These are phyloP conservation scores for Coemansia sp. DNA, from an alignment of 192 early-diverging fungal genomes.

Conservation along the genomic window DNA sequence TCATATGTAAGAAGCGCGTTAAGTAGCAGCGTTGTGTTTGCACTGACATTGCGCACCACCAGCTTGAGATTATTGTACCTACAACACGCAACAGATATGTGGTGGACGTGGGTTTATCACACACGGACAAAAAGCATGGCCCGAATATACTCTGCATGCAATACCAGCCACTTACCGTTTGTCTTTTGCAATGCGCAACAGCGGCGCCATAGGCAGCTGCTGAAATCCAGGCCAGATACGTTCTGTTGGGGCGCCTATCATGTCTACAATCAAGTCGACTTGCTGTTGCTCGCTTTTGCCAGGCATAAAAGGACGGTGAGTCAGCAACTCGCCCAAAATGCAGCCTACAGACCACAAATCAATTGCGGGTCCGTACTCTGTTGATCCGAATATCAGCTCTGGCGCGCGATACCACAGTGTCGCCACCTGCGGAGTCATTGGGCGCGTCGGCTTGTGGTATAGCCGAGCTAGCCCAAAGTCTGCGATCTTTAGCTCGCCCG, in stretches of 20 bases:
- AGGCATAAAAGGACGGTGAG: conserved; percentile 73
- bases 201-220: conserved; percentile 64
- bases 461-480: conserved; percentile 82
- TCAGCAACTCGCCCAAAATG: conserved; percentile 85
- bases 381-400: conserved; percentile 75
- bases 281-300: conserved; percentile 84
- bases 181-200: conserved; percentile 64
- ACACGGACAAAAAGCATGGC: not conserved
- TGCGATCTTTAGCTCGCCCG: conserved; percentile 79
- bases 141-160: not conserved
- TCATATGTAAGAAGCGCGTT: conserved; percentile 75
- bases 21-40: conserved; percentile 65
- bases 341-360: conserved; percentile 78
- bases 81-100: not conserved
- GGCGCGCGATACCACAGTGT: conserved; percentile 89
- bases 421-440: conserved; percentile 84
- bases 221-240: conserved; percentile 80
- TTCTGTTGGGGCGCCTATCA: conserved; percentile 78
- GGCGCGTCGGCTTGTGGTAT: conserved; percentile 61
- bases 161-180: conserved; percentile 15
- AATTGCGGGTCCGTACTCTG: conserved; percentile 71
- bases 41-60: conserved; percentile 60
- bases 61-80: conserved; percentile 65
- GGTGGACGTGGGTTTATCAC: not conserved
- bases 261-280: conserved; percentile 68